Conservation (phyloP, 2,329 filamentous ascomycete species). For the Orbilia quercus region DNA sequence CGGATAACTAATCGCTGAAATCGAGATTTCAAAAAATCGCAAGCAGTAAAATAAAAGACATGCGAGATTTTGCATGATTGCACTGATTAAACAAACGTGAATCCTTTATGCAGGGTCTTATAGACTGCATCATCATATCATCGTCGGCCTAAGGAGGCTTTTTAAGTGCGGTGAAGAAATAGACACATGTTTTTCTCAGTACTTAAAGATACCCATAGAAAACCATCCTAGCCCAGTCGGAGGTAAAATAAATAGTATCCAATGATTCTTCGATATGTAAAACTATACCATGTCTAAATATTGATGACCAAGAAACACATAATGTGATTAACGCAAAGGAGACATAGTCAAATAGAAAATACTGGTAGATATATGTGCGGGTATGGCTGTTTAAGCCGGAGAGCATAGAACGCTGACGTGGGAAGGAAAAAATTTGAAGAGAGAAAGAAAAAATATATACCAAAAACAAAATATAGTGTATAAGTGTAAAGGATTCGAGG, state of each 20-base stretch:
- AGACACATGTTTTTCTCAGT: constrained; percentile 5
- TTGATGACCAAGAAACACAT: constrained; percentile 18
- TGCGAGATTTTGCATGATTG: background rate
- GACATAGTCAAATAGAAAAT: background rate
- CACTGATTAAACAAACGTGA: constrained; percentile 22
- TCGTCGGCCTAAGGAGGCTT: constrained; percentile 50
- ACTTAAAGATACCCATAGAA: constrained; percentile 47
- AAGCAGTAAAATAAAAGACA: background rate
- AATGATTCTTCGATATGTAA: background rate
- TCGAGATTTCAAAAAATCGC: constrained; percentile 4
- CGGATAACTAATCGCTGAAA: background rate
- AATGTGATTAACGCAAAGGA: background rate
- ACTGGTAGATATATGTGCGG: background rate
- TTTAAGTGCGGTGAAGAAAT: constrained; percentile 6
- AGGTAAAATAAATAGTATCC: constrained; percentile 36
- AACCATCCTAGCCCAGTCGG: constrained; percentile 47
- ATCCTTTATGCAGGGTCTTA: constrained; percentile 42
- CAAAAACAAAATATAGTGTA: constrained; percentile 14
- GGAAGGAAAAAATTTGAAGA: constrained; percentile 18
- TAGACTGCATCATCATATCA: constrained; percentile 28
- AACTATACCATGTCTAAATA: background rate
- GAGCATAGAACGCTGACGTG: constrained; percentile 2
- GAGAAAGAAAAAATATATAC: constrained; percentile 11
- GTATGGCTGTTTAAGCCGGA: constrained; percentile 23
- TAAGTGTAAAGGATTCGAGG: constrained; percentile 22